These are phyloP conservation scores for Sarcodon aspratus DNA, from an alignment of 768 basidiomycete species.

Conservation along the genomic window DNA sequence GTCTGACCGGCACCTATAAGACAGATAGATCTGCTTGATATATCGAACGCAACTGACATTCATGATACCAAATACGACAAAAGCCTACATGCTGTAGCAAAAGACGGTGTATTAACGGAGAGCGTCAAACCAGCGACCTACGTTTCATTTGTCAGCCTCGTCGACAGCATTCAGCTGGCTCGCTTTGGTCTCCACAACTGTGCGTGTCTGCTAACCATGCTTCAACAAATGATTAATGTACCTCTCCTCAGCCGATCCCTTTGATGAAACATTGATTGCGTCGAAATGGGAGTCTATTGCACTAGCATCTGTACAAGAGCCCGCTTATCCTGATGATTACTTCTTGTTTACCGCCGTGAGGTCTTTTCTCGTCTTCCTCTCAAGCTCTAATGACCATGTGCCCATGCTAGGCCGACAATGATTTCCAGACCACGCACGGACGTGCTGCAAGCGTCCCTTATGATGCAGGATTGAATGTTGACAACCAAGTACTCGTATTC, in stretches of 20 bases:
- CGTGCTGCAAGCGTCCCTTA: conserved; percentile 37
- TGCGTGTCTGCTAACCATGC: conserved; percentile 10
- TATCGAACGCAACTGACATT: conserved; percentile 49
- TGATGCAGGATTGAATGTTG: conserved; percentile 42
- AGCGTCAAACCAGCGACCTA: conserved; percentile 42
- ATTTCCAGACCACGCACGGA: conserved; percentile 47
- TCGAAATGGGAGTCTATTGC: conserved; percentile 62
- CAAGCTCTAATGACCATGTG: neutral
- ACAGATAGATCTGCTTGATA: conserved; percentile 48
- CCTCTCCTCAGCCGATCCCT: conserved; percentile 27
- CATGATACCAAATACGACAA: conserved; percentile 42
- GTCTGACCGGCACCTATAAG: conserved; percentile 17
- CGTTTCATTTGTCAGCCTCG: conserved; percentile 41
- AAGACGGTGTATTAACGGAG: conserved; percentile 32
- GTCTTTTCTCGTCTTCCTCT: conserved; percentile 2
- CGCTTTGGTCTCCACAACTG: conserved; percentile 58
- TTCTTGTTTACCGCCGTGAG: conserved; percentile 55
- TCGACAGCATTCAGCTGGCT: conserved; percentile 41
- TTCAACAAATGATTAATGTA: neutral
- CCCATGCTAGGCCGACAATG: conserved; percentile 40
- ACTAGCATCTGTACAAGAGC: conserved; percentile 40
- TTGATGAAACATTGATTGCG: conserved; percentile 42
- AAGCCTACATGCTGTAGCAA: conserved; percentile 38
- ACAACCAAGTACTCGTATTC: conserved; percentile 55
- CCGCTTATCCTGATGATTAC: conserved; percentile 46